Conservation (phyloP, 2,329 filamentous ascomycete genomes). For the Cladosporium cucumerinum region DNA sequence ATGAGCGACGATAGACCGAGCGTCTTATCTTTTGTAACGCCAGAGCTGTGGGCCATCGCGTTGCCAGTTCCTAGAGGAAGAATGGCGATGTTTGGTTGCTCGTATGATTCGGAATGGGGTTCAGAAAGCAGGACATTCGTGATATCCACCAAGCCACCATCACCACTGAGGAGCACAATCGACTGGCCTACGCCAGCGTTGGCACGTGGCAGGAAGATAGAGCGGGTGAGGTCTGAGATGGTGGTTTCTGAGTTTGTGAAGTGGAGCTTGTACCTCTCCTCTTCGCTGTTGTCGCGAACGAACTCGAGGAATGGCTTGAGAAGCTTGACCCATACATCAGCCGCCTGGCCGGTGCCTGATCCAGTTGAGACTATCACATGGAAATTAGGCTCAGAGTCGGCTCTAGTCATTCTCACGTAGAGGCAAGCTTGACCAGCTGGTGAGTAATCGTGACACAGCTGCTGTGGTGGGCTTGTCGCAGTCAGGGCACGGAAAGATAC, state of each 20-base stretch:
- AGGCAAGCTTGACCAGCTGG: slow-evolving; percentile 21
- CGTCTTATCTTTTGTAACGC: slow-evolving; percentile 37
- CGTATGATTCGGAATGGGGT: slow-evolving; percentile 24
- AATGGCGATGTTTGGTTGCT: slow-evolving; percentile 55
- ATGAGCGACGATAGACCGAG: slow-evolving; percentile 41
- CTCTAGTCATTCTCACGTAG: slow-evolving; percentile 1
- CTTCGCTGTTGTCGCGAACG: slow-evolving; percentile 32
- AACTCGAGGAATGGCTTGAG: slow-evolving; percentile 43
- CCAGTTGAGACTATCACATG: slow-evolving; percentile 46
- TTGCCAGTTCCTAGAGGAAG: slow-evolving; percentile 53
- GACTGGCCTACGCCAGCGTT: slow-evolving; percentile 52
- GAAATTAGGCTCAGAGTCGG: slow-evolving; percentile 20
- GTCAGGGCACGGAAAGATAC: slow-evolving; percentile 23
- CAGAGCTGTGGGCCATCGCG: slow-evolving; percentile 47
- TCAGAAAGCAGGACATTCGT: slow-evolving; percentile 61
- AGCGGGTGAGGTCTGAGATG: slow-evolving; percentile 60
- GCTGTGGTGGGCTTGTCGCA: slow-evolving; percentile 25
- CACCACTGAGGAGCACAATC: slow-evolving; percentile 78
- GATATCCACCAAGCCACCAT: slow-evolving; percentile 80
- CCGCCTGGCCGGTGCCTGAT: slow-evolving; percentile 43
- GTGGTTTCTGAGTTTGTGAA: slow-evolving; percentile 62
- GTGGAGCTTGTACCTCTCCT: slow-evolving; percentile 46
- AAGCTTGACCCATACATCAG: slow-evolving; percentile 37
- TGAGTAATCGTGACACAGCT: slow-evolving; percentile 24
- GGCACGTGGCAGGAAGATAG: slow-evolving; percentile 49